A percentile compares a stretch with the other conserved stretches of the same genome.
phyloP scores from a whole-genome alignment of 306 rosid genomes.

The Mimosa pudica region DNA sequence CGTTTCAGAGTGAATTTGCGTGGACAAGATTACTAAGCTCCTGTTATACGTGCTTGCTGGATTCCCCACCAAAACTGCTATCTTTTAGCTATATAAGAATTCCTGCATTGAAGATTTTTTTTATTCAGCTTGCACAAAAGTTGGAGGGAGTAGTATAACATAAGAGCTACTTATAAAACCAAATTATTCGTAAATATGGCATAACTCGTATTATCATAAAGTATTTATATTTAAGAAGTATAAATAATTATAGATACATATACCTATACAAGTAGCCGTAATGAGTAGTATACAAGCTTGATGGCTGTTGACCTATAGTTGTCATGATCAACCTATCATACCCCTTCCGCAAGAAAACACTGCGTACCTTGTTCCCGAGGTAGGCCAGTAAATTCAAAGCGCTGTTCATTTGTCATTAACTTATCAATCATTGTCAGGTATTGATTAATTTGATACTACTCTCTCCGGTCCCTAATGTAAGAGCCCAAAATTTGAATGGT shows the following conservation, averaged over 20 bases:
- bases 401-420: not conserved
- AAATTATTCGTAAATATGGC: not conserved
- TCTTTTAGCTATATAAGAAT: not conserved
- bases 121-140: too few relatives aligned
- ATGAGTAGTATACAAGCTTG: too few relatives aligned
- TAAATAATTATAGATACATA: not conserved
- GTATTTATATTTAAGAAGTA: not conserved
- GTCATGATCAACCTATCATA: not conserved
- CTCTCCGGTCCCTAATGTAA: too few relatives aligned
- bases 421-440: too few relatives aligned
- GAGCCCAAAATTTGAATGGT: too few relatives aligned
- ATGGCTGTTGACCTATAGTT: not conserved
- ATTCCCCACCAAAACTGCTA: not conserved
- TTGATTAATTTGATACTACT: too few relatives aligned
- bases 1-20: constrained; percentile 71
- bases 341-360: not conserved
- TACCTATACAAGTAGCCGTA: not conserved
- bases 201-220: too few relatives aligned
- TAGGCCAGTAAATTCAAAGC: not conserved
- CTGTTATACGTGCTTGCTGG: not conserved
- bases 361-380: not conserved
- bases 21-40: constrained; percentile 37
- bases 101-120: not conserved
- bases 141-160: too few relatives aligned
- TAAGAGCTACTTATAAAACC: not conserved